Conservation (phyloP, 441 rosid genomes). For the Euphorbia schlechtendalii region DNA sequence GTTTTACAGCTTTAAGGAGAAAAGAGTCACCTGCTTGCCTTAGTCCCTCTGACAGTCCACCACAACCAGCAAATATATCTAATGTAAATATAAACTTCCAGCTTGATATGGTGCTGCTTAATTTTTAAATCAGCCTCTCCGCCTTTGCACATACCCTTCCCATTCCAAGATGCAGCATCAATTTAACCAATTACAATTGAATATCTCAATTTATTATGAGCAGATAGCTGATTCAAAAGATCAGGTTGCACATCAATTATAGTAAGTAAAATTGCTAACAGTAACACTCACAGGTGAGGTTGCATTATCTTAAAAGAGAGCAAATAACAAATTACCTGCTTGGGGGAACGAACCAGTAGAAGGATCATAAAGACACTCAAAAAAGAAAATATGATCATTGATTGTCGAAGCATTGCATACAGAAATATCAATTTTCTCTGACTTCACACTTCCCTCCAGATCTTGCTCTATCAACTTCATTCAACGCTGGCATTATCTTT, state of each 20-base stretch:
- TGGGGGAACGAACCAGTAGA: constrained; percentile 48
- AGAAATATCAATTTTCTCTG: constrained; percentile 54
- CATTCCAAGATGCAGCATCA: constrained; percentile 56
- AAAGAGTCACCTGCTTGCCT: no score
- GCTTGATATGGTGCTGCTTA: no score
- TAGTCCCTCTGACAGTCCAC: no score
- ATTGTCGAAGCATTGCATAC: constrained; percentile 32
- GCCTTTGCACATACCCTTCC: constrained; percentile 71
- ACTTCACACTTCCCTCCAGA: constrained; percentile 83
- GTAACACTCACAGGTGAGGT: no score
- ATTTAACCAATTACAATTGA: constrained; percentile 33
- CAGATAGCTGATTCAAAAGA: constrained; percentile 49
- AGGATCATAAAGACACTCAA: constrained; percentile 63
- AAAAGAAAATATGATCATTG: constrained; percentile 63
- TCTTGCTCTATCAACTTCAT: constrained; percentile 47
- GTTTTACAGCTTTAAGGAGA: no score
- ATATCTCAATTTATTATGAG: constrained; percentile 42
- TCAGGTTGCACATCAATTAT: constrained; percentile 17
- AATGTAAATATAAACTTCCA: no score
- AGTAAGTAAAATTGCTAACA: no score
- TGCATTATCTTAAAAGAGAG: no score
- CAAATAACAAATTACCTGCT: constrained; percentile 52
- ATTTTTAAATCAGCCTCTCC: constrained; percentile 40
- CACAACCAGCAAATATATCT: no score
- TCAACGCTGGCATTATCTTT: constrained; percentile 40